Conservation (phyloP, 2,329 filamentous ascomycete genomes). For the Dactylella cylindrospora region DNA sequence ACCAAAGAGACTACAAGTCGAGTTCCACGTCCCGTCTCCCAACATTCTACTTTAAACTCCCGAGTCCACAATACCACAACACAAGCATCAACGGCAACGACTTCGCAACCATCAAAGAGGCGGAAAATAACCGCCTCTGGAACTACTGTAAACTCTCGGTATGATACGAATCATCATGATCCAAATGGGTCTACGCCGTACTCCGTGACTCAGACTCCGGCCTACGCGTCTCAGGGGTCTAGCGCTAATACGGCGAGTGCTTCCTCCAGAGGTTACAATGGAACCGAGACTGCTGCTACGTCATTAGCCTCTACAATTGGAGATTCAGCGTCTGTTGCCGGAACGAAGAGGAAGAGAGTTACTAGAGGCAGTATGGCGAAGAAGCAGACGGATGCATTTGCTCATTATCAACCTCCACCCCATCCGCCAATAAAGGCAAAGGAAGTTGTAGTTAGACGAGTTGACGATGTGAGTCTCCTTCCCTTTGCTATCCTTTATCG, state of each 20-base stretch:
- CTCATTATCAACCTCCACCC: conserved; percentile 80
- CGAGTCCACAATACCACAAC: conserved; percentile 52
- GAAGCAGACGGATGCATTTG: conserved; percentile 68
- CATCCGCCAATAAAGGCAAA: conserved; percentile 87
- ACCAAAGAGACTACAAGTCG: conserved; percentile 37
- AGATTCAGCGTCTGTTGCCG: conserved; percentile 51
- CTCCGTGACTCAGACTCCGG: conserved; percentile 45
- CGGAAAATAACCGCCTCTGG: conserved; percentile 43
- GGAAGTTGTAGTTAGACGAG: conserved; percentile 67
- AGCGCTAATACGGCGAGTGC: conserved; percentile 44
- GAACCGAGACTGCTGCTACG: conserved; percentile 70
- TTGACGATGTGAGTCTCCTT: conserved; percentile 61
- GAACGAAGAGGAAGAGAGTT: conserved; percentile 83
- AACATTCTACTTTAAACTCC: conserved; percentile 50
- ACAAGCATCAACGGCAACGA: conserved; percentile 50
- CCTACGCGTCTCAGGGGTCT: conserved; percentile 43
- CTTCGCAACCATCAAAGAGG: conserved; percentile 49
- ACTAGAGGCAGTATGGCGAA: conserved; percentile 54
- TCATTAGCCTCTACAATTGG: conserved; percentile 68
- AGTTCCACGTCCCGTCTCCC: conserved; percentile 48
- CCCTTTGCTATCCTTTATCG: not conserved
- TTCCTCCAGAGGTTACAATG: conserved; percentile 45
- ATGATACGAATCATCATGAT: conserved; percentile 45
- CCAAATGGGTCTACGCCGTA: conserved; percentile 43
- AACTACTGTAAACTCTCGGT: conserved; percentile 36